Evolutionary conservation across 768 basidiomycete genomes (phyloP).

Genomic region (Boletus fagicola): DNA sequence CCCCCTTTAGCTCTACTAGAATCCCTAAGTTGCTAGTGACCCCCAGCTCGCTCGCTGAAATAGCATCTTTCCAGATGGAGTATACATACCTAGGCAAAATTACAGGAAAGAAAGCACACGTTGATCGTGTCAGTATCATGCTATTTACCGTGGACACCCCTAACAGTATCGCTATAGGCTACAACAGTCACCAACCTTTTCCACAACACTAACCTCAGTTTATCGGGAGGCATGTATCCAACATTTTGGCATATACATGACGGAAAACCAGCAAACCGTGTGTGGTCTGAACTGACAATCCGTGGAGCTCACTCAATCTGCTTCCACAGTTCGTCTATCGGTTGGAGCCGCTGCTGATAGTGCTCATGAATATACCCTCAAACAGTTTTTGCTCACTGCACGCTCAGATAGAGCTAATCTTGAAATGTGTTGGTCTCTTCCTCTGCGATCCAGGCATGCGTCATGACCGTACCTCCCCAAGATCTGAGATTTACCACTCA

Average conservation of each 20-base stretch:
- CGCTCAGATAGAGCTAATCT: conserved; percentile 57
- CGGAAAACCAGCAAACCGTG: conserved; percentile 49
- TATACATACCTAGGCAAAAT: conserved; percentile 79
- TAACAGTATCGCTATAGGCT: conserved; percentile 35
- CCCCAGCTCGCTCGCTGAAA: conserved; percentile 65
- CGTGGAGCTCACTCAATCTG: background rate
- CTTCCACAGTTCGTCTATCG: conserved; percentile 41
- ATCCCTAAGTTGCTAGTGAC: conserved; percentile 26
- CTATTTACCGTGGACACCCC: background rate
- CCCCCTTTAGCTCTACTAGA: conserved; percentile 2
- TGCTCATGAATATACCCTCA: conserved; percentile 75
- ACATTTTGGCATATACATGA: conserved; percentile 51
- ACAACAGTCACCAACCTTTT: conserved; percentile 48
- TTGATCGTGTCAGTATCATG: conserved; percentile 45
- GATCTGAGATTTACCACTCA: conserved; percentile 62
- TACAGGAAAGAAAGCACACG: conserved; percentile 67
- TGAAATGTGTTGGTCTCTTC: conserved; percentile 57
- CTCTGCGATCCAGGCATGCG: background rate
- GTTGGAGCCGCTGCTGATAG: conserved; percentile 72
- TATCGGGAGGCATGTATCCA: conserved; percentile 64
- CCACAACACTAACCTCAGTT: conserved; percentile 42
- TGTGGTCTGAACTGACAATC: conserved; percentile 18
- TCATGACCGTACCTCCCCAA: conserved; percentile 27
- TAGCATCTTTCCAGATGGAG: conserved; percentile 80
- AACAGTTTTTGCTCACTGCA: conserved; percentile 67